Conservation (phyloP, 1,139 yeast genomes). For the Torulaspora globosa region DNA sequence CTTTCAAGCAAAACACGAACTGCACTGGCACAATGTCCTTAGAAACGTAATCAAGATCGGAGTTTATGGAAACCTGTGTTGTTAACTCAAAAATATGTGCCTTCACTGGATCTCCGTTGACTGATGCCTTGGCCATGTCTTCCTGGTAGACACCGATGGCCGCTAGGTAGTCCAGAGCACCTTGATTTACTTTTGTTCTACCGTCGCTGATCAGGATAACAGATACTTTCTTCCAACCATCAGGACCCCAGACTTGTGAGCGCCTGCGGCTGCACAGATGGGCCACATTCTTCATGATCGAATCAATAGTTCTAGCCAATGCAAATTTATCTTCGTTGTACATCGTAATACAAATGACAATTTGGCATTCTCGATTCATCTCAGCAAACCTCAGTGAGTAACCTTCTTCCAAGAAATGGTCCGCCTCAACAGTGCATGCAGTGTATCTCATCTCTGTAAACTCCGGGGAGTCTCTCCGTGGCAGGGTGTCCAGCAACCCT, state of each 20-base stretch:
- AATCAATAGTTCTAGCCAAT: conserved; percentile 87
- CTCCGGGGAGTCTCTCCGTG: conserved; percentile 84
- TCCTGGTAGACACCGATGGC: conserved; percentile 96
- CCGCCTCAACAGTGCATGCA: conserved; percentile 88
- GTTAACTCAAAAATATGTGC: conserved; percentile 95
- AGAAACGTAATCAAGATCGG: conserved; percentile 74
- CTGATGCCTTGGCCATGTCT: conserved; percentile 90
- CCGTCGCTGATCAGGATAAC: conserved; percentile 92
- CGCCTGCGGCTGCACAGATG: conserved; percentile 76
- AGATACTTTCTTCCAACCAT: conserved; percentile 93
- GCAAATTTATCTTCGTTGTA: conserved; percentile 89
- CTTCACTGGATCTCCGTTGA: conserved; percentile 81
- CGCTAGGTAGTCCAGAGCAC: conserved; percentile 78
- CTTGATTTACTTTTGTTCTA: conserved; percentile 75
- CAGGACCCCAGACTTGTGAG: conserved; percentile 88
- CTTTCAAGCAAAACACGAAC: conserved; percentile 83
- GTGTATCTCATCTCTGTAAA: conserved; percentile 92
- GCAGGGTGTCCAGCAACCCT: conserved; percentile 70
- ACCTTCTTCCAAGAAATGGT: conserved; percentile 72
- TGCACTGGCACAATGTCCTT: conserved; percentile 91
- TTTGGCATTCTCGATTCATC: conserved; percentile 81
- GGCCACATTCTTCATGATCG: conserved; percentile 87
- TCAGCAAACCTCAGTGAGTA: conserved; percentile 81
- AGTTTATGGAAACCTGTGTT: conserved; percentile 81
- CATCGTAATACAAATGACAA: conserved; percentile 89